A percentile compares a stretch with the other conserved stretches of the same genome.
Conservation (phyloP, 306 rosid species). For the Biancaea sappan region DNA sequence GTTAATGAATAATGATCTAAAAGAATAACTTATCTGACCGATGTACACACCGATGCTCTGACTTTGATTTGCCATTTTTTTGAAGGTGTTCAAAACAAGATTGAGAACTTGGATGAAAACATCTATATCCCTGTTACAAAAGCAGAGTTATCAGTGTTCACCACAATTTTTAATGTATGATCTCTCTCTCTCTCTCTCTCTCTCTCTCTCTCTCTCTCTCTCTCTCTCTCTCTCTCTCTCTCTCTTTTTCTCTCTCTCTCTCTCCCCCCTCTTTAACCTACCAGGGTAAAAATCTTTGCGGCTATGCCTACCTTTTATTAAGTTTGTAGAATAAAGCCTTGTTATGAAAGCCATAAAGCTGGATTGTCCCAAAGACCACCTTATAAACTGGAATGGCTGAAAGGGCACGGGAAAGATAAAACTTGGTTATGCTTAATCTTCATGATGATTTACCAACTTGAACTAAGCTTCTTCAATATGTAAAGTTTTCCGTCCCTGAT, state of each 20-base stretch:
- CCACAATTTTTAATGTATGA: conserved; percentile 76
- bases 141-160: conserved; percentile 81
- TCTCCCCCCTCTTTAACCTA: no score
- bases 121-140: conserved; percentile 77
- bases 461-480: neutral
- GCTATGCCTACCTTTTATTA: conserved; percentile 4
- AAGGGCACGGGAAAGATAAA: neutral
- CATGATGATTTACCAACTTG: neutral
- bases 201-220: neutral
- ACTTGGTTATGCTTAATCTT: neutral
- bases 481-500: neutral
- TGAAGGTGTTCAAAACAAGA: conserved; percentile 85
- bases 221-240: neutral
- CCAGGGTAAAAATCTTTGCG: neutral
- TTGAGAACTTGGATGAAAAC: conserved; percentile 69
- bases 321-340: no score
- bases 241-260: no score
- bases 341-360: neutral
- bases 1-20: neutral
- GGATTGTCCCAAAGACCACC: neutral
- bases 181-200: conserved; percentile 15
- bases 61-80: conserved; percentile 34
- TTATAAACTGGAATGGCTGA: conserved; percentile 29
- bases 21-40: conserved; percentile 18
- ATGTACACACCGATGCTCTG: conserved; percentile 20